Evolutionary conservation across 306 rosid species (phyloP), one percentile per base, ranked within the genome.

Genomic region (Parietaria judaica): DNA sequence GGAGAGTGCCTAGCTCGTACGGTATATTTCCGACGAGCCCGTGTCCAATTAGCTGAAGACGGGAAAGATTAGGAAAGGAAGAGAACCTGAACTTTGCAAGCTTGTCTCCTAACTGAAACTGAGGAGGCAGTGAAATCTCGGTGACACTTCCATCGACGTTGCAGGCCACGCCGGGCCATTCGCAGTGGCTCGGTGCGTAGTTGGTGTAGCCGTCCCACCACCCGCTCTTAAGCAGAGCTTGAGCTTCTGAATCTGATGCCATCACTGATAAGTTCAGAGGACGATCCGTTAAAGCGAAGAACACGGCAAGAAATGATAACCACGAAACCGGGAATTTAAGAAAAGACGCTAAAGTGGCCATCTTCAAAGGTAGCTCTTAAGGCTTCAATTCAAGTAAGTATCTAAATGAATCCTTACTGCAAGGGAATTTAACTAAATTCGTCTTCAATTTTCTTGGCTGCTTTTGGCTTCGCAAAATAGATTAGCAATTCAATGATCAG

Each of bases 141-240:
- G 31, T 35, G 57, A 63, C 52, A 48, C 67, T 63, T 41, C 67
- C 57, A 35, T 7, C 34, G 37, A 8, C n/a, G 9, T 50, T 34
- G 56, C 67, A 63, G 14, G 47, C 35, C 4, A 63, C 52, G 7
- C 67, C 67, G 5, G 48, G 48, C 71, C 71, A 56, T 35, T 45
- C 6, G 50, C 71, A 66, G 12, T 17, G 64, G 48, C 36, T 56
- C 16, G 55, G 48, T 11, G 15, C 36, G 45, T 46, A 49, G 47
- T 47, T 12, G 11, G 38, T 56, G 63, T 66, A 36, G 49, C 64
- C 71, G 57, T 3, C 44, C 70, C 62, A 66, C 71, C 71, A 66
- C 16, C 71, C 64, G 9, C 63, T 66, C 39, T 46, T 37, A 6
- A 66, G 64, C 47, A 66, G 48, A 36, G 71, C 63, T 39, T 37